Evolutionary conservation across 129 eudicot species (phyloP), one percentile per base, ranked within the genome.

Genomic region (Sambucus nigra): DNA sequence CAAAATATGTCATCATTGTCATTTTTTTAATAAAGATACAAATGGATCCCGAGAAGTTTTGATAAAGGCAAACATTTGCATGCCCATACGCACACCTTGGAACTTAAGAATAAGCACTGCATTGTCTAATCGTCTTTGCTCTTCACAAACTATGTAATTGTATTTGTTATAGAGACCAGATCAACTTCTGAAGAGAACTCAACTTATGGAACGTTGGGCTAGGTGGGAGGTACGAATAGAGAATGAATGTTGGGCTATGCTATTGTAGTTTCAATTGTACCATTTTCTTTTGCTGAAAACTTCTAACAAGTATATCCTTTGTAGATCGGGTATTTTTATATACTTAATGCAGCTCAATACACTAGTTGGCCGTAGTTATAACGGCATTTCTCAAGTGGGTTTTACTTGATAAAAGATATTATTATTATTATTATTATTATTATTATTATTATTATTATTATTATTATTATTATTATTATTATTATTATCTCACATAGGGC

Each of bases 301-400:
- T 52, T 50, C 20, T 70, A 59, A 38, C 60, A 15, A 21, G 65
- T 57, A n/a, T 20, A 41, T 53, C n/a, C 57, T 56, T 74, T 77
- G 72, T 94, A 92, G 99, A 86, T 92, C 76, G 86, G 99, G n/a
- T 91, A 92, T 86, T 75, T 92, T 92, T 33, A 96, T 86, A 58
- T 92, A 92, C 80, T 73, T 92, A 28, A 92, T 92, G 99, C 99
- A 92, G 75, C 95, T 92, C 59, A 92, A 92, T 66, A 92, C 99
- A 58, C 78, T 92, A 67, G 99, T 96, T 69, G 99, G 99, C 47
- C 94, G 99, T 50, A 86, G 84, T 73, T 92, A 86, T 74, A 92
- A 92, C 68, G 99, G 86, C 71, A 86, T 92, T 35, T 86, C 99
- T 45, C 99, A 91, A 86, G 99, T 91, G 48, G 23, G 47, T 31